Percentiles rank a stretch among this genome's conserved stretches.
These are phyloP conservation scores for Hypoxylon crocopeplum DNA, from an alignment of 495 filamentous ascomycete genomes.

Conservation along the genomic window DNA sequence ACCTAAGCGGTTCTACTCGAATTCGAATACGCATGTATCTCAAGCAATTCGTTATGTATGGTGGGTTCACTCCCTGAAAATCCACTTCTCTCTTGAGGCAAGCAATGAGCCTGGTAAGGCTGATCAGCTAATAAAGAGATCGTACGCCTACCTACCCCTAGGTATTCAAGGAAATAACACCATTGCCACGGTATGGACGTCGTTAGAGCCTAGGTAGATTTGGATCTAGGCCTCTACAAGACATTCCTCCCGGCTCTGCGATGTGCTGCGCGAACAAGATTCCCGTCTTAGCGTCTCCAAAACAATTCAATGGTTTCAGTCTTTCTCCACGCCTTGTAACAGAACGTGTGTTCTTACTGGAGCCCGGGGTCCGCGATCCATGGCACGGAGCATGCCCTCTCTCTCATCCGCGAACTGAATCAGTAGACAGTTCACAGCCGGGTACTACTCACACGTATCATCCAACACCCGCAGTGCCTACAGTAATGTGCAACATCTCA, in stretches of 20 bases:
- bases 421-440: neutral
- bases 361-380: neutral
- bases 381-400: neutral
- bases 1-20: too few relatives aligned
- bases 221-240: conserved; percentile 5
- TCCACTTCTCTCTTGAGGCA: neutral
- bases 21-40: too few relatives aligned
- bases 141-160: neutral
- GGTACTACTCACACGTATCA: neutral
- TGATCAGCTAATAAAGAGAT: neutral
- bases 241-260: conserved; percentile 15
- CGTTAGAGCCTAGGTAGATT: neutral
- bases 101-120: neutral
- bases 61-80: too few relatives aligned
- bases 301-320: conserved; percentile 25
- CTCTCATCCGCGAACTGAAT: neutral
- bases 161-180: too few relatives aligned
- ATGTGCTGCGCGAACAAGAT: conserved; percentile 16
- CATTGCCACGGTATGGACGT: neutral
- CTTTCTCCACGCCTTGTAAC: conserved; percentile 21
- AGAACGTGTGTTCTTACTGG: conserved; percentile 6
- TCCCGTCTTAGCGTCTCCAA: conserved; percentile 13
- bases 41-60: too few relatives aligned
- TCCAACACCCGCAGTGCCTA: neutral
- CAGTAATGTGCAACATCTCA: neutral